A percentile compares a stretch with the other conserved stretches of the same genome.
Conservation (phyloP, 352 stramenopile species). For the Globisporangium canariense region DNA sequence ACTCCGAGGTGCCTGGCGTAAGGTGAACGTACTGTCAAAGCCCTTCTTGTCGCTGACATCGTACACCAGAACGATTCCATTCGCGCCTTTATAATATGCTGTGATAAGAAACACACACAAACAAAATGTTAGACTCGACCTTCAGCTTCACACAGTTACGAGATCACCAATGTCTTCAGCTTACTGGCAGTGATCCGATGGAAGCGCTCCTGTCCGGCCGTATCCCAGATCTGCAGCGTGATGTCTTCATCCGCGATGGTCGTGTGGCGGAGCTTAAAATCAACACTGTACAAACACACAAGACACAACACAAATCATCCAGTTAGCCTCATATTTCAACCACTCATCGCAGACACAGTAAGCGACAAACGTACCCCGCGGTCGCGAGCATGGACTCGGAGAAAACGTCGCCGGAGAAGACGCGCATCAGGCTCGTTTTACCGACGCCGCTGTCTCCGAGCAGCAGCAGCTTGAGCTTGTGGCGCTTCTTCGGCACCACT, state of each 20-base stretch:
- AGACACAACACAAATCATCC: neutral
- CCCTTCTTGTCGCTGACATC: constrained; percentile 89
- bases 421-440: constrained; percentile 92
- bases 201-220: constrained; percentile 92
- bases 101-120: constrained; percentile 15
- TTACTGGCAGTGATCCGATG: constrained; percentile 91
- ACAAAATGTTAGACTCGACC: constrained; percentile 13
- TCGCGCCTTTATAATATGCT: constrained; percentile 93
- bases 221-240: constrained; percentile 94
- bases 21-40: constrained; percentile 84
- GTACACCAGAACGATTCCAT: constrained; percentile 94
- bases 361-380: constrained; percentile 63
- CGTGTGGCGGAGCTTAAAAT: constrained; percentile 92
- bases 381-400: constrained; percentile 88
- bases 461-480: constrained; percentile 90
- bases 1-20: neutral
- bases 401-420: constrained; percentile 91
- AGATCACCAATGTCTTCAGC: constrained; percentile 17
- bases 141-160: neutral
- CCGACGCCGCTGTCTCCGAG: constrained; percentile 90
- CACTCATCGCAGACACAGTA: constrained; percentile 6
- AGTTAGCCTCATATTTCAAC: neutral
- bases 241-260: constrained; percentile 80
- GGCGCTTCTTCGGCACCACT: constrained; percentile 57
- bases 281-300: constrained; percentile 50